phyloP scores from a whole-genome alignment of 2,329 filamentous ascomycete genomes.

The Alternaria novae-zelandiae region DNA sequence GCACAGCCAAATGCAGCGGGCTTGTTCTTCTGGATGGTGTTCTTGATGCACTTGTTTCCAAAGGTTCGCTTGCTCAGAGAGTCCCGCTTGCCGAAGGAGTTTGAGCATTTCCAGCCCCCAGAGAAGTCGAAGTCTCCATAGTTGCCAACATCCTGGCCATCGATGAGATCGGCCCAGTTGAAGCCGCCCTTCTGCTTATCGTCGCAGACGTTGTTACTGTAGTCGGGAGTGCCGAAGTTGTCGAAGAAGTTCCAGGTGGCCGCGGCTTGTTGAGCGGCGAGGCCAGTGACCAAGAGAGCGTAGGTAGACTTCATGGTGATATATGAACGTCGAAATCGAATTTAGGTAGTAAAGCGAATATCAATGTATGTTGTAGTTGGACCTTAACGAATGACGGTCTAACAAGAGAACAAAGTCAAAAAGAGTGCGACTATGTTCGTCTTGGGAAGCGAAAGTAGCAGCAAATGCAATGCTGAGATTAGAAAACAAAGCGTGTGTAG shows the following conservation, averaged over 20 bases:
- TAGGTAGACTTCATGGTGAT: conserved; percentile 53
- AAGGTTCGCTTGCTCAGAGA: conserved; percentile 54
- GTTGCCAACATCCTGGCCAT: conserved; percentile 57
- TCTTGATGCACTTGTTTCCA: conserved; percentile 51
- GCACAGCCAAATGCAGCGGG: conserved; percentile 72
- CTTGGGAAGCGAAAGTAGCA: conserved; percentile 25
- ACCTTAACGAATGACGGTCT: conserved; percentile 31
- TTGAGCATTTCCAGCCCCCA: conserved; percentile 72
- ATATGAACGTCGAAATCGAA: conserved; percentile 25
- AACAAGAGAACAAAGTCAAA: conserved; percentile 6
- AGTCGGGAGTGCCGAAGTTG: conserved; percentile 70
- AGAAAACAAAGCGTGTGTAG: conserved; percentile 21
- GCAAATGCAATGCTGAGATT: conserved; percentile 18
- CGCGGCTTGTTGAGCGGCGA: conserved; percentile 54
- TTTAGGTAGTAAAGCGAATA: conserved; percentile 28
- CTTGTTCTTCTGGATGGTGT: conserved; percentile 57
- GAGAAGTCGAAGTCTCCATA: conserved; percentile 73
- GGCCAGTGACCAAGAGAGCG: conserved; percentile 55
- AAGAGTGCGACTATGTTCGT: conserved; percentile 42
- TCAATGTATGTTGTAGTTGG: conserved; percentile 17
- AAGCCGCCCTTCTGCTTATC: conserved; percentile 73
- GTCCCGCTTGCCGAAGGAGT: conserved; percentile 67
- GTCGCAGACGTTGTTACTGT: conserved; percentile 79
- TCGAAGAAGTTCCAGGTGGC: conserved; percentile 59
- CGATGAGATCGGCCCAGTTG: conserved; percentile 69